These are phyloP conservation scores for Scheffersomyces coipomensis DNA, from an alignment of 805 yeast genomes.

Conservation along the genomic window DNA sequence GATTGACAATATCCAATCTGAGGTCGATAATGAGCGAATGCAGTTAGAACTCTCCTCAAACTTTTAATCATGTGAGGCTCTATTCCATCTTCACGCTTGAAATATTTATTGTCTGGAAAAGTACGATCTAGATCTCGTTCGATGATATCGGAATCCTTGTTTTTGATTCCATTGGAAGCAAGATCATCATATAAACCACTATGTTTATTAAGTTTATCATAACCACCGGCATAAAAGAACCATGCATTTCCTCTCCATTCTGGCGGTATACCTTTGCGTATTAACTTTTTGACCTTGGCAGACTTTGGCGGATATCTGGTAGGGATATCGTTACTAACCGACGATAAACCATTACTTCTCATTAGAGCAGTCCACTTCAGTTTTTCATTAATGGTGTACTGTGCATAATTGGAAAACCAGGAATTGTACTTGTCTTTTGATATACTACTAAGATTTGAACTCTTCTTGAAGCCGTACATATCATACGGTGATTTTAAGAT, in stretches of 20 bases:
- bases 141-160: slow-evolving; percentile 84
- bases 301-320: slow-evolving; percentile 73
- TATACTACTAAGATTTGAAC: slow-evolving; percentile 44
- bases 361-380: slow-evolving; percentile 73
- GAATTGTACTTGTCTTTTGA: slow-evolving; percentile 56
- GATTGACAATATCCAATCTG: slow-evolving; percentile 95
- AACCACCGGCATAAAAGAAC: slow-evolving; percentile 92
- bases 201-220: slow-evolving; percentile 66
- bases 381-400: slow-evolving; percentile 62
- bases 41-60: slow-evolving; percentile 74
- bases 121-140: slow-evolving; percentile 93
- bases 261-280: slow-evolving; percentile 92
- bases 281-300: slow-evolving; percentile 74
- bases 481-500: slow-evolving; percentile 42
- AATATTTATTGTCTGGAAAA: slow-evolving; percentile 88
- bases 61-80: slow-evolving; percentile 71
- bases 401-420: slow-evolving; percentile 75
- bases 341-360: slow-evolving; percentile 60
- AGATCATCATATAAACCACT: slow-evolving; percentile 72
- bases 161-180: slow-evolving; percentile 53
- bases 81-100: slow-evolving; percentile 26
- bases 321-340: slow-evolving; percentile 38
- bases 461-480: slow-evolving; percentile 84
- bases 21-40: slow-evolving; percentile 85
- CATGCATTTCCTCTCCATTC: slow-evolving; percentile 98